phyloP scores from a whole-genome alignment of 768 basidiomycete species.

The Sistotremastrum niveocremeum region DNA sequence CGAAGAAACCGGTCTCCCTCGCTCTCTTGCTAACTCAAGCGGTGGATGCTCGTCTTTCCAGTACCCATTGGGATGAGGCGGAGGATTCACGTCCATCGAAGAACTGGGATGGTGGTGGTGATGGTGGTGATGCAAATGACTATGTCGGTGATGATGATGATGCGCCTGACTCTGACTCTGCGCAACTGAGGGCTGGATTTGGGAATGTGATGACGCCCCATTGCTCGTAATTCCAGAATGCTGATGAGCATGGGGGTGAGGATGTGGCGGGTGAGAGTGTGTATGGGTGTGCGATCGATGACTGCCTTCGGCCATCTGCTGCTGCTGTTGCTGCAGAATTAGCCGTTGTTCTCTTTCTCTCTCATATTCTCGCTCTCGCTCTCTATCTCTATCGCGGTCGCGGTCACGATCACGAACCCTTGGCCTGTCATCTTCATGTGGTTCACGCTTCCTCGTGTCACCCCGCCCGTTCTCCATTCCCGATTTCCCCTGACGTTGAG shows the following conservation, averaged over 20 bases:
- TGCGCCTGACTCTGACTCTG: neutral
- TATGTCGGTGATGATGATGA: slow-evolving; percentile 10
- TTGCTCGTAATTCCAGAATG: neutral
- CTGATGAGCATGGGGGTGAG: slow-evolving; percentile 4
- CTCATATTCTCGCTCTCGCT: neutral
- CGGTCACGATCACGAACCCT: slow-evolving; percentile 10
- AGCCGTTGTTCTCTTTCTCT: neutral
- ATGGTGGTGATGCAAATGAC: slow-evolving; percentile 5
- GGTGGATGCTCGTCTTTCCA: no score
- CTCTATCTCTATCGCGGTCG: slow-evolving; percentile 2
- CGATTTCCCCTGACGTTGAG: slow-evolving; percentile 3
- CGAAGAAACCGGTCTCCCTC: no score
- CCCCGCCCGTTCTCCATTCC: slow-evolving; percentile 7
- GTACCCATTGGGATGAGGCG: no score
- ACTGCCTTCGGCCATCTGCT: slow-evolving; percentile 2
- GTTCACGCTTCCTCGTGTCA: slow-evolving; percentile 14
- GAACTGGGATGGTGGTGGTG: neutral
- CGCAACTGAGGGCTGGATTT: neutral
- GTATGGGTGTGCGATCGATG: slow-evolving; percentile 1
- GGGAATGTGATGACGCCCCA: neutral
- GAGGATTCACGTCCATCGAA: no score
- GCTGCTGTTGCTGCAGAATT: slow-evolving; percentile 8
- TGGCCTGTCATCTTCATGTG: slow-evolving; percentile 10
- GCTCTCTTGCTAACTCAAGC: no score
- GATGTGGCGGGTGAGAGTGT: slow-evolving; percentile 4